Conservation (phyloP, 768 basidiomycete genomes). For the Leccinellum rugosiceps region DNA sequence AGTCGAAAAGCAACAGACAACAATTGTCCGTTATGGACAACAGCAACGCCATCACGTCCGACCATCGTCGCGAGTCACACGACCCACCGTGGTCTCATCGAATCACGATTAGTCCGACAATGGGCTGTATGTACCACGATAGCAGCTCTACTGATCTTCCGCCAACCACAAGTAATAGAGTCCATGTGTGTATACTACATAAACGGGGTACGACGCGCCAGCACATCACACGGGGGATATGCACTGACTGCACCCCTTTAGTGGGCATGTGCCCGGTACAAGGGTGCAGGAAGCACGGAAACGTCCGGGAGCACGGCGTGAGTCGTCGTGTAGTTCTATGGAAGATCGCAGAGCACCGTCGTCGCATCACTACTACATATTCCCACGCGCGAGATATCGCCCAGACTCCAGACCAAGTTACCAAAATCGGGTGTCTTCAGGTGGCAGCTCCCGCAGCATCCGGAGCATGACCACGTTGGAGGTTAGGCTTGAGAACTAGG, state of each 20-base stretch:
- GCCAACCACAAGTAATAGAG: slow-evolving; percentile 4
- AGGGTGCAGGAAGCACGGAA: background rate
- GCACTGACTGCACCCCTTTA: slow-evolving; percentile 1
- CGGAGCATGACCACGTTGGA: slow-evolving; percentile 47
- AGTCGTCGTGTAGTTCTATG: background rate
- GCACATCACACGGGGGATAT: background rate
- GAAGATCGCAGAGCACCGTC: background rate
- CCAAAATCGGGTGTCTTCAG: slow-evolving; percentile 42
- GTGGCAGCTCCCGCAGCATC: slow-evolving; percentile 33
- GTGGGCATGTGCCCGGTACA: background rate
- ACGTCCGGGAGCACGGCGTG: background rate
- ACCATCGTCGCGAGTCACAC: background rate
- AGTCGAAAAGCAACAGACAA: background rate
- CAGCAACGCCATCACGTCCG: background rate
- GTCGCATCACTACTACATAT: background rate
- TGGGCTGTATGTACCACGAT: background rate
- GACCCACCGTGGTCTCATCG: background rate
- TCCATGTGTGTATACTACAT: slow-evolving; percentile 9
- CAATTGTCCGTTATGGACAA: background rate
- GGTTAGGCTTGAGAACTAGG: slow-evolving; percentile 48
- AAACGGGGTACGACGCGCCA: background rate
- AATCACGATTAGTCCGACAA: background rate
- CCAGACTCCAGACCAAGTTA: slow-evolving; percentile 10
- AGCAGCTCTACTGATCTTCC: background rate
- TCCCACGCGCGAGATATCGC: background rate